Evolutionary conservation across 2,329 filamentous ascomycete genomes (phyloP).

Genomic region (Fusarium nisikadoi): DNA sequence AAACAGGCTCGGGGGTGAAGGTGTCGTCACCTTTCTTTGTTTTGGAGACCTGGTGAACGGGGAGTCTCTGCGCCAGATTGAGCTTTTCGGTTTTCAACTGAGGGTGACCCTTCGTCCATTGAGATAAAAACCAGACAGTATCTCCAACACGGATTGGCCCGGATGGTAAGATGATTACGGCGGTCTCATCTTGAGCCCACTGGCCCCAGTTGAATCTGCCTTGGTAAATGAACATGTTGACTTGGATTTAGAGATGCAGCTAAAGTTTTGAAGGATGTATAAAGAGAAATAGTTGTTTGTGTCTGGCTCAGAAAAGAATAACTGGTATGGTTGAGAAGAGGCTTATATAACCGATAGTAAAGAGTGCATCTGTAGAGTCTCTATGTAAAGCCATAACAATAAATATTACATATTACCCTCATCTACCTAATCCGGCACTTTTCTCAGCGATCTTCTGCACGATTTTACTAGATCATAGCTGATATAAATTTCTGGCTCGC

Average conservation of each 20-base stretch:
- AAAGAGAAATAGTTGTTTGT: neutral
- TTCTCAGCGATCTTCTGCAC: fast-evolving
- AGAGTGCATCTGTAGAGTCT: neutral
- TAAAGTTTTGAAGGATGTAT: fast-evolving
- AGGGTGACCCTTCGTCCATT: conserved; percentile 17
- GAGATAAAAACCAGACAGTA: conserved; percentile 27
- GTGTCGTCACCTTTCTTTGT: neutral
- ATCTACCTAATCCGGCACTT: fast-evolving
- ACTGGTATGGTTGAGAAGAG: fast-evolving
- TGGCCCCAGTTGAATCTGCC: conserved; percentile 30
- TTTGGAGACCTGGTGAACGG: conserved; percentile 7
- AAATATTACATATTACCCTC: neutral
- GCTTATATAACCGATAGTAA: neutral
- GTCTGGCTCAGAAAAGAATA: neutral
- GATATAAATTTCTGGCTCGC: neutral
- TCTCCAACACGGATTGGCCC: conserved; percentile 30
- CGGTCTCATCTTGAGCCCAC: conserved; percentile 27
- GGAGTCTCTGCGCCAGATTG: conserved; percentile 25
- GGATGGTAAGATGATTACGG: conserved; percentile 21
- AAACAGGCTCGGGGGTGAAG: conserved; percentile 8
- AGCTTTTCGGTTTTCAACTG: conserved; percentile 2
- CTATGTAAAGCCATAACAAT: neutral
- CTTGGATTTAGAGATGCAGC: neutral
- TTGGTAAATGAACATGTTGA: conserved; percentile 26
- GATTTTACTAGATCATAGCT: fast-evolving